Evolutionary conservation across 768 basidiomycete species (phyloP), one percentile per base, ranked within the genome.

Genomic region (Suillus discolor): DNA sequence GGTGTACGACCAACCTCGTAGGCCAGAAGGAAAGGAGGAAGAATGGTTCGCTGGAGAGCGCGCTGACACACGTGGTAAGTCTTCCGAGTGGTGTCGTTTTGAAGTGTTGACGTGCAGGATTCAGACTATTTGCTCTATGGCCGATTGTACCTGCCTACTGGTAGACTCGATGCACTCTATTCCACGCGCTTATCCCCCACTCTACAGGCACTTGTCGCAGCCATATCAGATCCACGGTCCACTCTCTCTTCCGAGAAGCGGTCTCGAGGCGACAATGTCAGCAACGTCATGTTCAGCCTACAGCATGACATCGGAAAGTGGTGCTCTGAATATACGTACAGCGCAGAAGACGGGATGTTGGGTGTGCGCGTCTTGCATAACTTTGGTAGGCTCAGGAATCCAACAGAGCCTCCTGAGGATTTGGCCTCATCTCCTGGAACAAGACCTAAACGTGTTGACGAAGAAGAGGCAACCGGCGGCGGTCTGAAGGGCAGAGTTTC

Each of bases 71-170:
- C 85, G 91, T 65, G 94, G 96, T 94, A 72, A 65, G 84, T 75
- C 12, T 54, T 8, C 28, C 5, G 57, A 49, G 18, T 28, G 55
- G 36, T 61, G 49, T 38, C 23, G 39, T 41, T 45, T 68, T 67
- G 65, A 64, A 66, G 64, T 65, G 66, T 62, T 75, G 71, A 75
- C 68, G 64, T 51, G 65, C 67, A 67, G 68, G 66, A 62, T 47
- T 64, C 69, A 96, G 97, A 98, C 78, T 99, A 96, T 76, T 85
- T 99, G 45, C 82, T 98, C 28, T 98, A 97, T 75, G 97, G 97
- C 18, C 88, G 95, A 4, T 83, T 96, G 47, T 94, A 97, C 76
- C 84, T 97, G 6, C 96, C 97, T 1, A 90, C 92, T 0, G 89
- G 94, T 12, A 83, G 95, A 53, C 81, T 98, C 47, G 95, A 97